These are phyloP conservation scores for Solanum raphanifolium DNA, from an alignment of 257 asterid genomes.

Conservation along the genomic window DNA sequence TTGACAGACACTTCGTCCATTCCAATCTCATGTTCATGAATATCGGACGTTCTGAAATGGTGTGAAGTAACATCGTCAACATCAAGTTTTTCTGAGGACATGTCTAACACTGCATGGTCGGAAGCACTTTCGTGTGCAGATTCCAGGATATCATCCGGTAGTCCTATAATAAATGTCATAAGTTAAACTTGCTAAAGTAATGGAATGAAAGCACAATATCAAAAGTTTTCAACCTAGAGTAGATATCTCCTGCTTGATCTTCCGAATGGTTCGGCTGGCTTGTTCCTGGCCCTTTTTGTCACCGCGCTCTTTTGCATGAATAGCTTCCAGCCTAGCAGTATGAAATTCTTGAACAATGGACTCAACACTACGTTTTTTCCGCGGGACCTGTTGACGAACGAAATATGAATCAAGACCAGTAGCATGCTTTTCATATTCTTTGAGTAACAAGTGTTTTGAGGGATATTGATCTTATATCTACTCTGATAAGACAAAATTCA, in stretches of 20 bases:
- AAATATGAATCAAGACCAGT: not conserved
- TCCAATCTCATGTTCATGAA: constrained; percentile 17
- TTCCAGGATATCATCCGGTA: constrained; percentile 59
- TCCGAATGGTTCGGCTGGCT: constrained; percentile 67
- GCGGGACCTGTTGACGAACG: constrained; percentile 31
- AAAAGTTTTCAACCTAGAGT: constrained; percentile 53
- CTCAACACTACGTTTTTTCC: constrained; percentile 51
- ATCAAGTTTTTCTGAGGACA: constrained; percentile 23
- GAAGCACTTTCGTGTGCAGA: constrained; percentile 53
- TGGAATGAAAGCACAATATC: not conserved
- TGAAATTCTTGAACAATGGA: constrained; percentile 64
- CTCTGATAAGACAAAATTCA: not conserved
- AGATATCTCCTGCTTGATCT: constrained; percentile 72
- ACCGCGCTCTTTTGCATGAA: constrained; percentile 64
- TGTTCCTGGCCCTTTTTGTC: constrained; percentile 75
- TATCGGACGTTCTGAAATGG: constrained; percentile 15
- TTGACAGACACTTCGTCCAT: constrained; percentile 28
- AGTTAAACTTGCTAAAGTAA: not conserved
- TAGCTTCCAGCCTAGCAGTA: constrained; percentile 80
- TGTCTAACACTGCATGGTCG: constrained; percentile 24
- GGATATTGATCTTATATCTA: not conserved
- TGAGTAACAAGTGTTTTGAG: not conserved
- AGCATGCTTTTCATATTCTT: not conserved
- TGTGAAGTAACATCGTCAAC: constrained; percentile 14
- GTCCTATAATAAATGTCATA: constrained; percentile 43